Evolutionary conservation across 78 protist genomes (phyloP).

Genomic region (Dictyostelium discoideum): DNA sequence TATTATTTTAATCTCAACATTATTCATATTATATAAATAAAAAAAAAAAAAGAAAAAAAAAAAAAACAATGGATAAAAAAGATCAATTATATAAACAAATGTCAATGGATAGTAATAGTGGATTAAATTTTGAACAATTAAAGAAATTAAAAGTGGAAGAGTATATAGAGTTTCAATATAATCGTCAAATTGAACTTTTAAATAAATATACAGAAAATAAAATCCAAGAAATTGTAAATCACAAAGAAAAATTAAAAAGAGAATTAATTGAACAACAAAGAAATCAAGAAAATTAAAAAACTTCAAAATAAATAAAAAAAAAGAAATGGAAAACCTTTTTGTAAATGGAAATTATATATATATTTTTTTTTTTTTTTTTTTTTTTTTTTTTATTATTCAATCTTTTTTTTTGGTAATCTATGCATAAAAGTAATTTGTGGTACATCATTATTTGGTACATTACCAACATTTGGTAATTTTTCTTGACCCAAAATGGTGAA

Average conservation of each 20-base stretch:
- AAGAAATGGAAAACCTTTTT: background rate
- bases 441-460: background rate
- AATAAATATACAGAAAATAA: background rate
- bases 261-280: background rate
- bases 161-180: background rate
- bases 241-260: constrained; percentile 11
- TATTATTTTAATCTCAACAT: background rate
- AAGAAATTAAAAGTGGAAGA: constrained; percentile 17
- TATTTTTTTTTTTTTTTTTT: background rate
- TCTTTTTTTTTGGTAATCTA: constrained; percentile 26
- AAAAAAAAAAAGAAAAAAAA: too few relatives aligned
- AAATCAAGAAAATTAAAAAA: background rate
- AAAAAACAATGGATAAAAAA: background rate
- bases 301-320: background rate
- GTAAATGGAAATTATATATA: too few relatives aligned
- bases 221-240: background rate
- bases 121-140: background rate
- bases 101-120: background rate
- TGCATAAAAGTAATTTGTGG: constrained; percentile 40
- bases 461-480: constrained; percentile 25
- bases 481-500: constrained; percentile 8
- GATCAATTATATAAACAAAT: background rate
- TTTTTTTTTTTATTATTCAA: background rate
- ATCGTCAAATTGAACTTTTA: background rate
- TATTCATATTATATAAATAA: too few relatives aligned